Conservation (phyloP, 1,284 basidiomycete genomes). For the Xerocomus nothofagi region DNA sequence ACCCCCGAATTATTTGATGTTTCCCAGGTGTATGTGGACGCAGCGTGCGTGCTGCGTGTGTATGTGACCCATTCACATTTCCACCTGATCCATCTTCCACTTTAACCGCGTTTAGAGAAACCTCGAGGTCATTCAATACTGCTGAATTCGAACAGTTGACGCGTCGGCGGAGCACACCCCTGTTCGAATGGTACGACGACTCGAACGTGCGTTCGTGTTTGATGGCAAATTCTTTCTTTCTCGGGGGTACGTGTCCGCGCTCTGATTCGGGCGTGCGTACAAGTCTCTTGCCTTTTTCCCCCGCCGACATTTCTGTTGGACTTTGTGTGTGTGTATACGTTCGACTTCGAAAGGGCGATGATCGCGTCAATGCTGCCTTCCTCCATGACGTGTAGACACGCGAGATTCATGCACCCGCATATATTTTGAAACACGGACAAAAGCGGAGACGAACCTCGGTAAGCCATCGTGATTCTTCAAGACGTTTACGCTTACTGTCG, state of each 20-base stretch:
- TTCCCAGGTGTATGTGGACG: constrained; percentile 14
- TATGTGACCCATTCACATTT: neutral
- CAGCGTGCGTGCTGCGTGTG: neutral
- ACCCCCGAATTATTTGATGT: neutral
- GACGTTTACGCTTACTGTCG: too few relatives aligned
- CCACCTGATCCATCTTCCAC: neutral
- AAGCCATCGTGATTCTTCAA: neutral
- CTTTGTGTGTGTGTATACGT: too few relatives aligned
- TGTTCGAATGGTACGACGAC: too few relatives aligned
- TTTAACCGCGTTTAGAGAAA: neutral
- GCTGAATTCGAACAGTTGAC: neutral
- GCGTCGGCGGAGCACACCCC: neutral
- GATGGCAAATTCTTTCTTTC: neutral
- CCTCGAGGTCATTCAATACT: neutral
- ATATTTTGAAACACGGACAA: neutral
- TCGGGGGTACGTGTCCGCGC: neutral
- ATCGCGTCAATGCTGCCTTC: neutral
- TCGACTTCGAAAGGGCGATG: too few relatives aligned
- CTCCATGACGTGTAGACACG: neutral
- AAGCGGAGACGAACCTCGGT: neutral
- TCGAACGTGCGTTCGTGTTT: constrained; percentile 4
- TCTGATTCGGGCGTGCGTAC: neutral
- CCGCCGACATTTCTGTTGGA: too few relatives aligned
- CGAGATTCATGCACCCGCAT: neutral
- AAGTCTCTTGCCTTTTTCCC: too few relatives aligned